Evolutionary conservation across 116 monocot genomes (phyloP).

Genomic region (Posidonia oceanica): DNA sequence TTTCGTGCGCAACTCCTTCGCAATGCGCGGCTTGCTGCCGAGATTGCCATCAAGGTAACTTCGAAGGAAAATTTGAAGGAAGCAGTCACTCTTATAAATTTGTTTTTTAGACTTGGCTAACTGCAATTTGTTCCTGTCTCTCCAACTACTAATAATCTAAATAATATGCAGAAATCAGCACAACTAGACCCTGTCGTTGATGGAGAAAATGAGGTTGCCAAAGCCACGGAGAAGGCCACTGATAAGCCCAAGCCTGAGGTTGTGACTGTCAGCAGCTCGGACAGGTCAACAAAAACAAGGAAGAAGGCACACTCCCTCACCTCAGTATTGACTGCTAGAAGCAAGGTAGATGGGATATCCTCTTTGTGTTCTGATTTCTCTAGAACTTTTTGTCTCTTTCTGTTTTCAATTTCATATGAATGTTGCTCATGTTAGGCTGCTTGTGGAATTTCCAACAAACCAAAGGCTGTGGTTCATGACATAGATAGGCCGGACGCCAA

Average conservation of each 20-base stretch:
- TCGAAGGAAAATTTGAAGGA: background rate
- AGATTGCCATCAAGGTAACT: background rate
- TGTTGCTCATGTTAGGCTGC: slow-evolving; percentile 10
- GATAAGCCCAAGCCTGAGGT: background rate
- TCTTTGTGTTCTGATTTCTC: background rate
- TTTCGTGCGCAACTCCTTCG: slow-evolving; percentile 63
- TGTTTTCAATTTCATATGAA: background rate
- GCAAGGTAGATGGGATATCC: slow-evolving; percentile 31
- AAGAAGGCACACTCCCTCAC: slow-evolving; percentile 26
- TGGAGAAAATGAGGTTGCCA: background rate
- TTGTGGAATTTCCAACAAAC: slow-evolving; percentile 21
- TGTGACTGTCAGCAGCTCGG: background rate
- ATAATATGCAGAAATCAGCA: background rate
- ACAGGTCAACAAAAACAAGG: slow-evolving; percentile 8
- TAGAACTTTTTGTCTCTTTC: too few relatives aligned
- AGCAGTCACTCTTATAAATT: too few relatives aligned
- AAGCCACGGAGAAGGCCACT: background rate
- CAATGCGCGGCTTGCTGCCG: slow-evolving; percentile 25
- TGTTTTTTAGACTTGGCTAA: background rate
- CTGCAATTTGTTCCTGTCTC: background rate
- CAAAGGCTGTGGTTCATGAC: slow-evolving; percentile 6
- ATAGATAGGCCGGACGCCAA: slow-evolving; percentile 17
- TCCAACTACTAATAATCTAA: background rate
- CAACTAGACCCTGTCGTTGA: background rate
- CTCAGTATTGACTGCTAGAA: slow-evolving; percentile 70